These are phyloP conservation scores for Begonia fuchsioides DNA, from an alignment of 306 rosid species.

Conservation along the genomic window DNA sequence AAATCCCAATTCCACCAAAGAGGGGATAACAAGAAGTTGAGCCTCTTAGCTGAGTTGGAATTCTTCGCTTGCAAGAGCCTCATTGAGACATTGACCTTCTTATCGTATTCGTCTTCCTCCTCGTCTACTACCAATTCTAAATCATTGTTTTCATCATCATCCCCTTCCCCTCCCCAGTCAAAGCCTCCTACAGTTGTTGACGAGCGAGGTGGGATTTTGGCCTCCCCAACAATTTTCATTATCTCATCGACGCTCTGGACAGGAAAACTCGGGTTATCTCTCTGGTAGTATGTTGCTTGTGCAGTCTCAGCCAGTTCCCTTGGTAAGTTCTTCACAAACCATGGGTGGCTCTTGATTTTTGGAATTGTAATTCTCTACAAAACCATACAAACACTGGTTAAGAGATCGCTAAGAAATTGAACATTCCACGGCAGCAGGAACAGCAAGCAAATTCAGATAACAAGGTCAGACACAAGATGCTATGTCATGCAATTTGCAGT, in stretches of 20 bases:
- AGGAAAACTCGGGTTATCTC: background rate
- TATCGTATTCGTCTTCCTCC: background rate
- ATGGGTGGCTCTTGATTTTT: background rate
- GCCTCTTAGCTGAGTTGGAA: background rate
- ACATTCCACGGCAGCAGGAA: too few species aligned
- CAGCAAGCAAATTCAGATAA: too few species aligned
- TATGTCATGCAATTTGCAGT: too few species aligned
- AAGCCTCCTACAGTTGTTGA: background rate
- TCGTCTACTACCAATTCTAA: background rate
- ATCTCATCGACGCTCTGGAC: background rate
- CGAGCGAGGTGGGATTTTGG: background rate
- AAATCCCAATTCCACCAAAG: too few species aligned
- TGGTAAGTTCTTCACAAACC: background rate
- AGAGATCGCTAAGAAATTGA: too few species aligned
- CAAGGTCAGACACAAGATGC: too few species aligned
- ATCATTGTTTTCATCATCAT: background rate
- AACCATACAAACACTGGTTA: background rate
- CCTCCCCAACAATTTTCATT: background rate
- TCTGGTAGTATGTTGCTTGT: background rate
- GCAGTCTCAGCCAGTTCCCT: background rate
- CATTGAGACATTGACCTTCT: background rate
- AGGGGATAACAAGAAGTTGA: too few species aligned
- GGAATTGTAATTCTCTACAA: background rate
- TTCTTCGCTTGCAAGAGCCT: background rate
- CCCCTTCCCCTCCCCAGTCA: background rate